Base-by-base conservation (phyloP, 768 basidiomycete species). In the Russula foetens region DNA sequence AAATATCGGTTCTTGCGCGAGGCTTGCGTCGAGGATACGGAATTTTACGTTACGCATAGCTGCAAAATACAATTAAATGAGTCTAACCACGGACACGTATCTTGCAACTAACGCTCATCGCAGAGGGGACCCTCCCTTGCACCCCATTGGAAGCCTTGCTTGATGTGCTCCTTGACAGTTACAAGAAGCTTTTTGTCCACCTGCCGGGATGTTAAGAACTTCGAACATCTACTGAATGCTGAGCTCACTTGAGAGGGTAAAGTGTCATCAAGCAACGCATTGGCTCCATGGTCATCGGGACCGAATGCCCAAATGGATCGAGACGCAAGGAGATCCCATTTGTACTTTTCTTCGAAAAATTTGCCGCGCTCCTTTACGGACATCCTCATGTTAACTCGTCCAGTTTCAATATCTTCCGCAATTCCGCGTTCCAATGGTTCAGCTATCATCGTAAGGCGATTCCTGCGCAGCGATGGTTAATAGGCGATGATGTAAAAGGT, bases 301-400 rank as follows among this genome's bases (percentile, higher is more conserved):
- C 97, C 97, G 73, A 99, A 99, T 23, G 97, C 94, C 97, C 97
- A 99, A 77, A 99, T 97, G 67, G 95, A 98, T 60, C 97, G 82
- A 46, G 94, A 96, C 1, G 97, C 96, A 60, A 99, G 82, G 68
- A 98, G 74, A 75, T 99, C 97, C 96, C 97, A 99, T 60, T 95
- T 90, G 72, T 98, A 96, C 70, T 93, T 96, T 70, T 92, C 88
- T 73, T 98, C 86, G 75, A 99, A 98, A 77, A 95, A 93, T 51
- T 85, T 88, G 29, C 96, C 97, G 47, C 97, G 81, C 69, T 98
- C 94, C 74, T 98, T 98, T 26, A 90, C 82, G 1, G 91, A 82
- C 92, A 98, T 95, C 26, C 88, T 85, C 84, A 98, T 97, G 59
- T 86, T 89, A 57, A 99, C 90, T 49, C 86, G 84, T 21, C 96